Evolutionary conservation across 371 early-diverging fungal species (phyloP), one percentile per base, ranked within the genome.

Genomic region (Circinella umbellata): DNA sequence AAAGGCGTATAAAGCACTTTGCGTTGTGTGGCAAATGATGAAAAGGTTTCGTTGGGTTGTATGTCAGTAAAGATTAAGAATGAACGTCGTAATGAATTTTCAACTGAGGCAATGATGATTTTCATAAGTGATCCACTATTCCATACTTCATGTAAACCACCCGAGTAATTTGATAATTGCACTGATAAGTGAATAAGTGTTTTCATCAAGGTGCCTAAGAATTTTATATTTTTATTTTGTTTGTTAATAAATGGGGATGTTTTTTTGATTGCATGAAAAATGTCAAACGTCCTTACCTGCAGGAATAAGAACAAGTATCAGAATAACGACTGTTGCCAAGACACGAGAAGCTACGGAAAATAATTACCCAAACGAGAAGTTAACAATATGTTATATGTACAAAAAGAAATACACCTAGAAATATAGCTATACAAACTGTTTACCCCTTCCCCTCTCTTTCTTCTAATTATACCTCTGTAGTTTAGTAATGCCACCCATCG

Each of bases 121-220:
- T 54, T 72, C 49, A 55, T 54, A 27, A 49, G 53, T 39, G 55
- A 71, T 15, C 76, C 78, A 72, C 27, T 67, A 60, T 27, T 67
- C 70, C 35, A 66, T 39, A 36, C 38, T 46, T 64, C 67, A 14
- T 47, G 63, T 3, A 63, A 4, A 8, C 73, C 78, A 14, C 66
- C 72, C 2, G 73, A 74, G 64, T 73, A 69, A 63, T 74, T 76
- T 27, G 76, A 73, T 51, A 70, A 47, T 46, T 77, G 67, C 3
- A 79, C 79, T 0, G 86, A 84, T 54, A 87, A 77, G 47, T 84
- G 75, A 10, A 86, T 80, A 46, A 83, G 78, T 27, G 73, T 62
- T 64, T 88, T 88, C 88, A 88, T 88, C 34, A 88, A 54, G 38
- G 79, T 79, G 34, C 85, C 46, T 68, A n/a, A 42, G 6, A 42